Conservation (phyloP, 371 early-diverging fungal genomes). For the Syncephalastrum monosporum region DNA sequence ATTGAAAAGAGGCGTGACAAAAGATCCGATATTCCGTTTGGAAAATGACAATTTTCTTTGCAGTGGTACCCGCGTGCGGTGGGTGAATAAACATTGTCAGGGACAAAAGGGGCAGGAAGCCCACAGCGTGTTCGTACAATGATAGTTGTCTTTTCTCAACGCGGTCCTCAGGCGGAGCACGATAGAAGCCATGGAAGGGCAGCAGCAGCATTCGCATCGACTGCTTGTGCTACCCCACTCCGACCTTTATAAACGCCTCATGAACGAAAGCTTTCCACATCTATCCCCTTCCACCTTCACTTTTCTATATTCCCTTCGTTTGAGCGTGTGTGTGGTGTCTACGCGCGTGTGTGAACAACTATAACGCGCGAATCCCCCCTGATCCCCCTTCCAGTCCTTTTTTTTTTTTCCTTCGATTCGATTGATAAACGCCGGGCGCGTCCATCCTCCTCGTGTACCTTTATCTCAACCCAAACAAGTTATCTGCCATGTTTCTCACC, state of each 20-base stretch:
- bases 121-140: too few relatives aligned
- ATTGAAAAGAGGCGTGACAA: too few relatives aligned
- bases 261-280: neutral
- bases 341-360: too few relatives aligned
- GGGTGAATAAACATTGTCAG: too few relatives aligned
- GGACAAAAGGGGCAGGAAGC: too few relatives aligned
- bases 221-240: constrained; percentile 5
- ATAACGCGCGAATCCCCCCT: neutral
- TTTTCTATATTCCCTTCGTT: neutral
- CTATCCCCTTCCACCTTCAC: neutral
- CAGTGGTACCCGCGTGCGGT: too few relatives aligned
- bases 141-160: too few relatives aligned
- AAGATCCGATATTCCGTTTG: too few relatives aligned
- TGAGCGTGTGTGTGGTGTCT: too few relatives aligned
- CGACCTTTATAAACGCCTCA: constrained; percentile 12
- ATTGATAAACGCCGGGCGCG: constrained; percentile 4
- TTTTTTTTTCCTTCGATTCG: neutral
- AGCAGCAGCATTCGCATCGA: too few relatives aligned
- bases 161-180: neutral
- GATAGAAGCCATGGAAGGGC: constrained; percentile 8
- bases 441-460: constrained; percentile 4
- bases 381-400: constrained; percentile 4
- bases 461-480: neutral
- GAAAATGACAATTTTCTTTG: too few relatives aligned
- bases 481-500: too few relatives aligned